Conservation (phyloP, 768 basidiomycete species). For the Chalciporus piperatus region DNA sequence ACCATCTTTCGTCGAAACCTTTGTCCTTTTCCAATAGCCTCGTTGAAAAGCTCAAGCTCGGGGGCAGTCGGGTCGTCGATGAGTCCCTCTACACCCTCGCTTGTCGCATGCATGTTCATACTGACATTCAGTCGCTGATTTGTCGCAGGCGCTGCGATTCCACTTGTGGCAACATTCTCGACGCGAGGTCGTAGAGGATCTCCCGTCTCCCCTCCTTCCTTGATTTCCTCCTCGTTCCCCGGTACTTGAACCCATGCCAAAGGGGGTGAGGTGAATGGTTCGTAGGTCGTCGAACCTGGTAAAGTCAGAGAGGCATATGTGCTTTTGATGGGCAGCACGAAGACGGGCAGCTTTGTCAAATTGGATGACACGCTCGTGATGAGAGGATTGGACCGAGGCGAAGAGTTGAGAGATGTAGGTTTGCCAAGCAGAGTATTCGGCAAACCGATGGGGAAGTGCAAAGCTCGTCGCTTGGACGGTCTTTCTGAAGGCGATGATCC, state of each 20-base stretch:
- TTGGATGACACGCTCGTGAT: conserved; percentile 24
- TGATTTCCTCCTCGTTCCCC: background rate
- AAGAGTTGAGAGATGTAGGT: conserved; percentile 14
- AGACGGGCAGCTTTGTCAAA: conserved; percentile 32
- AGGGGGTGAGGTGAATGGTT: background rate
- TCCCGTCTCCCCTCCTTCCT: background rate
- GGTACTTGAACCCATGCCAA: conserved; percentile 2
- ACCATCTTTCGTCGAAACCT: background rate
- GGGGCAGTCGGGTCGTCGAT: background rate
- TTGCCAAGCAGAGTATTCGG: conserved; percentile 27
- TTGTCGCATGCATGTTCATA: conserved; percentile 1
- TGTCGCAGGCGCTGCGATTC: background rate
- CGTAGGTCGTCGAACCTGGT: background rate
- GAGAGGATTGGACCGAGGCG: background rate
- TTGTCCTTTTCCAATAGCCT: background rate
- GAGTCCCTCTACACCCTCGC: background rate
- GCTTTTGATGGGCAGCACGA: conserved; percentile 12
- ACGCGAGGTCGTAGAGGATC: background rate
- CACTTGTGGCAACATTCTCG: conserved; percentile 3
- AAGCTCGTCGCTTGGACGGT: conserved; percentile 8
- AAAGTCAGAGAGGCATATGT: background rate
- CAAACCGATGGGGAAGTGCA: conserved; percentile 25
- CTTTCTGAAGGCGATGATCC: conserved; percentile 2
- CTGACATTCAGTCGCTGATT: background rate
- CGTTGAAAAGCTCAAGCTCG: background rate